Percentiles rank a stretch among this genome's conserved stretches.
phyloP scores from a whole-genome alignment of 768 basidiomycete species.

The Leccinum truebloodii region DNA sequence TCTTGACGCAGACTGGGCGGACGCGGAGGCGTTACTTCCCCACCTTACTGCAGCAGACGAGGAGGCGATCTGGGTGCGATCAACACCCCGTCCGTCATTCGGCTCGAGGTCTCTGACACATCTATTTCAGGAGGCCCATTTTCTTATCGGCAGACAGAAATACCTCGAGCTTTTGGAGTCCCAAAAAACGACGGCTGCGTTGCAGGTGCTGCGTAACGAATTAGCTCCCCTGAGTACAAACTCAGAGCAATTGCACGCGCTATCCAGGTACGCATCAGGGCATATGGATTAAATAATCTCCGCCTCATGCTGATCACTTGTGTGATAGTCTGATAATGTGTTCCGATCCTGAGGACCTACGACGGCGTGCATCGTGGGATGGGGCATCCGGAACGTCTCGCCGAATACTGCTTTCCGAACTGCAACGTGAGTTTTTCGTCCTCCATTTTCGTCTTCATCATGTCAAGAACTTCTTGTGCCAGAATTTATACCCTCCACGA shows the following conservation, averaged over 20 bases:
- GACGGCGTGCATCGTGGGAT: constrained; percentile 83
- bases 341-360: constrained; percentile 71
- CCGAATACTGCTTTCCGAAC: constrained; percentile 58
- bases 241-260: no score
- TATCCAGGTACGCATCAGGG: no score
- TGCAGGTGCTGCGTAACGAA: constrained; percentile 85
- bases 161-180: constrained; percentile 91
- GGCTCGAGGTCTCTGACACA: constrained; percentile 20
- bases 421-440: constrained; percentile 67
- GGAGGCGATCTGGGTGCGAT: constrained; percentile 65
- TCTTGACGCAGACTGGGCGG: constrained; percentile 76
- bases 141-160: constrained; percentile 92
- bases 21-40: constrained; percentile 69
- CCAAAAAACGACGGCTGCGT: constrained; percentile 74
- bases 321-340: no score
- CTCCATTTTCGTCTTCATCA: background rate
- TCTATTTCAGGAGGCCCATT: constrained; percentile 66
- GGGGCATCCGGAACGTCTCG: constrained; percentile 83
- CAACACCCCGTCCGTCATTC: constrained; percentile 25
- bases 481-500: constrained; percentile 88
- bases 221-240: constrained; percentile 73
- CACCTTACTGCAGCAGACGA: constrained; percentile 69
- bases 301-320: no score
- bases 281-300: no score
- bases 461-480: constrained; percentile 6